Percentiles rank a stretch among this genome's conserved stretches.
Evolutionary conservation across 106 monocot species (phyloP).

Genomic region (Vanilla planifolia): DNA sequence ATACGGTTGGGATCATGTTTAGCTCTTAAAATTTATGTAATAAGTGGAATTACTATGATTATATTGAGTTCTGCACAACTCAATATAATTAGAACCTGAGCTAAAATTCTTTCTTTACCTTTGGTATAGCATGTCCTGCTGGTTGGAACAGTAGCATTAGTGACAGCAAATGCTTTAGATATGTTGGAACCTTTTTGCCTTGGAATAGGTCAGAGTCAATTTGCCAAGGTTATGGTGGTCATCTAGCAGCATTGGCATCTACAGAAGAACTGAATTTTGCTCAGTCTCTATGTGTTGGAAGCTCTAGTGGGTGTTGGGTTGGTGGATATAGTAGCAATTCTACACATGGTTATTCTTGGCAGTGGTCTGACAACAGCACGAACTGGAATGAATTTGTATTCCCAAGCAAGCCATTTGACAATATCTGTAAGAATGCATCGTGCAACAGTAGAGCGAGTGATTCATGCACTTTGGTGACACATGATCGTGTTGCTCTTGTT

Average conservation of each 20-base stretch:
- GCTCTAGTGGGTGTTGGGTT: constrained; percentile 63
- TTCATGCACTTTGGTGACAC: constrained; percentile 55
- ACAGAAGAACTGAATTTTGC: constrained; percentile 53
- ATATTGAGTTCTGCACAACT: too few species aligned
- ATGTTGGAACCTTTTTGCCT: constrained; percentile 36
- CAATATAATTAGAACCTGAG: too few species aligned
- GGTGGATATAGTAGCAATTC: constrained; percentile 63
- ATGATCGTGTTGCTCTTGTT: constrained; percentile 30
- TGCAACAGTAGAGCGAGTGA: constrained; percentile 30
- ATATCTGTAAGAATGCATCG: constrained; percentile 41
- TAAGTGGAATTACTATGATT: too few species aligned
- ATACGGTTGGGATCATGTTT: too few species aligned
- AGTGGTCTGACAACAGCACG: constrained; percentile 60
- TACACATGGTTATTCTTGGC: constrained; percentile 48
- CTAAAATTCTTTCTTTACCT: not conserved
- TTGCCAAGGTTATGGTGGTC: constrained; percentile 47
- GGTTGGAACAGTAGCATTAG: constrained; percentile 55
- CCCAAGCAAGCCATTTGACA: constrained; percentile 30
- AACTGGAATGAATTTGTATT: constrained; percentile 59
- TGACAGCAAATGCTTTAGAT: constrained; percentile 64
- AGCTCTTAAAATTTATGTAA: too few species aligned
- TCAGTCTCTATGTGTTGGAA: constrained; percentile 36
- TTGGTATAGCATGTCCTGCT: constrained; percentile 34
- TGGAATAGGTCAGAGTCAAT: constrained; percentile 61
- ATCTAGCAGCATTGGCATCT: constrained; percentile 72